Base-by-base conservation (phyloP, 2,329 filamentous ascomycete genomes). In the Fusarium pilosicola region DNA sequence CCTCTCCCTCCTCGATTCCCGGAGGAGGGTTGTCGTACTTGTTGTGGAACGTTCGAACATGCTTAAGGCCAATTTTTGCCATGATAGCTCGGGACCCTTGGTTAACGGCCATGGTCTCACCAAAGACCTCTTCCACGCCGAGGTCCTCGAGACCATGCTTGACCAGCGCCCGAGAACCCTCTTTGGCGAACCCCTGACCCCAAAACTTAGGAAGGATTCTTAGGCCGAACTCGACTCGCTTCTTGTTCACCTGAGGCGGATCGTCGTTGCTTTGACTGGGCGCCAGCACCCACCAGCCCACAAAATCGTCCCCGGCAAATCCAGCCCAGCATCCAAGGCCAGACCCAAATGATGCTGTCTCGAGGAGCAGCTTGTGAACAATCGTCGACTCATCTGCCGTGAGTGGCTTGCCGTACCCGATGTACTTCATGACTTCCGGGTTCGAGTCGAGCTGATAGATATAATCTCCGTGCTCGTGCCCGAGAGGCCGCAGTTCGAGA, bases 91-190 rank as follows among this genome's bases (percentile, higher is more conserved):
- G 59, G 7, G 79, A 80, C 9, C 76, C 76, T 51, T 57, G 65
- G 57, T 81, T 81, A 17, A 81, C 71, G 36, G 77, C 73, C 79
- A 80, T 80, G 22, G 79, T 81, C 55, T 80, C 77, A 13, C 75
- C 79, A 44, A 72, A 74, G 3, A 79, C 63, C 42, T 76, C 72
- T 14, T 68, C 58, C 26, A 80, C 54, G 15, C 67, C 68, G 7
- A 81, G 68, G 30, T 80, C 76, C 48, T 78, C 64, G 22, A 80
- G 78, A 7, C 76, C 80, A 49, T 81, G 74, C 52, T 73, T 78
- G 26, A 80, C 49, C 44, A 81, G 55, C 45, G 75, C 79, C 7
- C 70, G 65, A 3, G 78, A 77, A 8, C 79, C 80, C 58, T 81
- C 79, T 66, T 80, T 81, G 28, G 79, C 79, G 26, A 76, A 76